Percentiles rank a stretch among this genome's conserved stretches.
phyloP scores from a whole-genome alignment of 306 rosid species.

The Vicia faba region DNA sequence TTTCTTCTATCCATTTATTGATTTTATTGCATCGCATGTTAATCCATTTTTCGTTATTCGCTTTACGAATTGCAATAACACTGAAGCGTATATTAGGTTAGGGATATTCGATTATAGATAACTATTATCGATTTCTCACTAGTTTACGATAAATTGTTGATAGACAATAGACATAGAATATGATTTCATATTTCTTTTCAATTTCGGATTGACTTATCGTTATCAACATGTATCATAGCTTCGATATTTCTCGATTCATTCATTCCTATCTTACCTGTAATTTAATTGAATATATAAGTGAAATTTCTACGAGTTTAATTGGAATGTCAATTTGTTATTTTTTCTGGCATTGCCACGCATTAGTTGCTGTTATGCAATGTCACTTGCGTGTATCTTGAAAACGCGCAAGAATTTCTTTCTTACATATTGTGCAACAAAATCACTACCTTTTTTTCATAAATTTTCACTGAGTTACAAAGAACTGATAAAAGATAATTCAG shows the following conservation, averaged over 20 bases:
- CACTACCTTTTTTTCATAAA: neutral
- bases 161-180: neutral
- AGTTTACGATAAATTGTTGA: slow-evolving; percentile 7
- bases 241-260: neutral
- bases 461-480: neutral
- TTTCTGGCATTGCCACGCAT: neutral
- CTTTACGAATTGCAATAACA: neutral
- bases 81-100: slow-evolving; percentile 19
- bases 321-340: too few relatives aligned
- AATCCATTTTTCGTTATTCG: neutral
- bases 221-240: neutral
- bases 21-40: neutral
- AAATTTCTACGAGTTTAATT: neutral
- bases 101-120: slow-evolving; percentile 2
- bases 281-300: neutral
- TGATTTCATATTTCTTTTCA: neutral
- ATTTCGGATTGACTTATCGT: neutral
- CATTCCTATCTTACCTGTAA: neutral
- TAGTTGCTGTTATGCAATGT: neutral
- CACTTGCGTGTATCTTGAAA: slow-evolving; percentile 13
- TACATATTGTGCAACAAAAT: neutral
- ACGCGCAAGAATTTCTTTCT: slow-evolving; percentile 3
- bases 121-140: neutral
- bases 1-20: slow-evolving; percentile 25
- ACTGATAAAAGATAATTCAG: slow-evolving; percentile 3